A percentile compares a stretch with the other conserved stretches of the same genome.
Evolutionary conservation across 371 early-diverging fungal species (phyloP).

Genomic region (Saksenaea oblongispora): DNA sequence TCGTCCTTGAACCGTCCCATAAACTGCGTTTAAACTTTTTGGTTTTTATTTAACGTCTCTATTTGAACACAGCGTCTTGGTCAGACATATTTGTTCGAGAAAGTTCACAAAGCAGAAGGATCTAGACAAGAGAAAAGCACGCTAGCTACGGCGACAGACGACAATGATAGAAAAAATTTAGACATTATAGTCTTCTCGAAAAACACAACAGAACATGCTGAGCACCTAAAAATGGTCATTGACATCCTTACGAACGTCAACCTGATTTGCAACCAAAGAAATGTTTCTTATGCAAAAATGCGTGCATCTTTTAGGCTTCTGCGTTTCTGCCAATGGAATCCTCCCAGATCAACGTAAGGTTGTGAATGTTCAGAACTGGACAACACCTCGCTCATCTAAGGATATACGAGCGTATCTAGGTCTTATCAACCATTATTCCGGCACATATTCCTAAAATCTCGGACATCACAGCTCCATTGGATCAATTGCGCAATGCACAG

Average conservation of each 20-base stretch:
- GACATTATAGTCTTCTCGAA: constrained; percentile 8
- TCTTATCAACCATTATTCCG: constrained; percentile 27
- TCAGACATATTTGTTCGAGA: no score
- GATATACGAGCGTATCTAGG: constrained; percentile 23
- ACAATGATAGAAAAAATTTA: no score
- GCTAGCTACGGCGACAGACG: no score
- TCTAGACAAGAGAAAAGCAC: no score
- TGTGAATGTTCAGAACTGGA: constrained; percentile 11
- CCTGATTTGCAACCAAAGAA: constrained; percentile 23
- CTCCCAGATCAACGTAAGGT: constrained; percentile 14
- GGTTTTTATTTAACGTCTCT: no score
- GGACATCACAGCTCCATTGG: constrained; percentile 21
- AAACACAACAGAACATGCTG: constrained; percentile 6
- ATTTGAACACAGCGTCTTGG: no score
- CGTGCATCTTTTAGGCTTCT: constrained; percentile 19
- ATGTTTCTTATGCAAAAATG: constrained; percentile 9
- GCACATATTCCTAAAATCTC: constrained; percentile 21
- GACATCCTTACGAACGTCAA: constrained; percentile 10
- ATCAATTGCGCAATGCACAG: constrained; percentile 14
- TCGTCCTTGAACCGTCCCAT: no score
- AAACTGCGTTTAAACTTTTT: no score
- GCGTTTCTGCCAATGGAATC: constrained; percentile 14
- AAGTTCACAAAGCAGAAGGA: no score
- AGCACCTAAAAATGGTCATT: constrained; percentile 12
- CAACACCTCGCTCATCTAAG: constrained; percentile 10